A percentile compares a stretch with the other conserved stretches of the same genome.
These are phyloP conservation scores for Trypanosomatidae sp. DNA, from an alignment of 208 protist genomes.

Conservation along the genomic window DNA sequence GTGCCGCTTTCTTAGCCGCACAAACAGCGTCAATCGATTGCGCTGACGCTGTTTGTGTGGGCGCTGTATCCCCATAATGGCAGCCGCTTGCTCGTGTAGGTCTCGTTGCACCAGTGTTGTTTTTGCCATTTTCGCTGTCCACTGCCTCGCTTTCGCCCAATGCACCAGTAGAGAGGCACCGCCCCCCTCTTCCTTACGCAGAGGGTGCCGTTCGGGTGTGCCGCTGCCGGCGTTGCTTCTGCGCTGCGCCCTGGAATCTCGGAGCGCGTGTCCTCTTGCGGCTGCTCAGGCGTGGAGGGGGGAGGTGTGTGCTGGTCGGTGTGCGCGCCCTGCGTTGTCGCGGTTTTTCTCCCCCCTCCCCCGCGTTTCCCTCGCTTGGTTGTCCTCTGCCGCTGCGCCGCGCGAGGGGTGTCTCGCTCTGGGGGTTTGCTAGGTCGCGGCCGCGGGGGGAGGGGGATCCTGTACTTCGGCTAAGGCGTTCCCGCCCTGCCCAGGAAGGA, in stretches of 20 bases:
- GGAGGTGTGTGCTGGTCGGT: neutral
- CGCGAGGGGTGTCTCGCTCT: too few relatives aligned
- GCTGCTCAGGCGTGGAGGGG: too few relatives aligned
- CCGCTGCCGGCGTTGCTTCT: neutral
- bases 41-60: neutral
- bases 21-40: neutral
- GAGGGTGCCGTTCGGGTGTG: neutral
- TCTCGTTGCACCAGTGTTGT: neutral
- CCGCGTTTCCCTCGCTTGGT: neutral
- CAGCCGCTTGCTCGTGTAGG: neutral
- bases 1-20: slow-evolving; percentile 13
- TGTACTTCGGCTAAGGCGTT: neutral
- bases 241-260: neutral
- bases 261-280: too few relatives aligned
- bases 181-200: neutral
- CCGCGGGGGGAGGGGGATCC: too few relatives aligned
- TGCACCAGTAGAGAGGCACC: neutral
- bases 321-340: neutral
- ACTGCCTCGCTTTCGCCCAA: neutral
- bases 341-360: neutral
- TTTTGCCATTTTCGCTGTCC: neutral
- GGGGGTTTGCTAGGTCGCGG: neutral
- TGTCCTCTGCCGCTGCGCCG: too few relatives aligned
- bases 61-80: neutral
- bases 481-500: neutral